These are phyloP conservation scores for Leucocoprinus leucothites DNA, from an alignment of 768 basidiomycete genomes.

Conservation along the genomic window DNA sequence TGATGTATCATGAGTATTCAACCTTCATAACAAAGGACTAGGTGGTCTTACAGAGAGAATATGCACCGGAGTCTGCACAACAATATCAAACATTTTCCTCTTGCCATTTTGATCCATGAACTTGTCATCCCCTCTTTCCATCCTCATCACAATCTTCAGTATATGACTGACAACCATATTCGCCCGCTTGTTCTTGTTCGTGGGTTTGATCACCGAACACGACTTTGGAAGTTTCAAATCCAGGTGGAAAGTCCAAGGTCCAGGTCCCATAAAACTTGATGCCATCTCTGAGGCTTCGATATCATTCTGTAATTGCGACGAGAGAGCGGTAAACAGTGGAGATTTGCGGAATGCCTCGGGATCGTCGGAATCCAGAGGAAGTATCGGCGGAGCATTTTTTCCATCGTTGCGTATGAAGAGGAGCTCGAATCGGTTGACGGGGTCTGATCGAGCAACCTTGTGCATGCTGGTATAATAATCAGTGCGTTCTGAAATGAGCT, in stretches of 20 bases:
- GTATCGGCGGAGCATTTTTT: conserved; percentile 55
- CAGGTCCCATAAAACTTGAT: conserved; percentile 67
- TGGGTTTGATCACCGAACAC: conserved; percentile 63
- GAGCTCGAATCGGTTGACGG: conserved; percentile 55
- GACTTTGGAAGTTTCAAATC: conserved; percentile 66
- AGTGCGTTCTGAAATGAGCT: conserved; percentile 55
- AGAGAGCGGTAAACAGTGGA: conserved; percentile 50
- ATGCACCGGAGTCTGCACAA: conserved; percentile 81
- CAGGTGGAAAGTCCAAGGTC: conserved; percentile 83
- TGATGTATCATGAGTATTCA: not conserved
- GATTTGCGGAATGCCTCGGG: conserved; percentile 60
- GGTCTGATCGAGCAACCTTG: conserved; percentile 68
- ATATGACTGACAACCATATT: conserved; percentile 74
- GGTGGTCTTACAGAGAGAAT: conserved; percentile 72
- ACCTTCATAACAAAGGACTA: not conserved
- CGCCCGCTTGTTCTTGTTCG: conserved; percentile 74
- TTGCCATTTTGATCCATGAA: conserved; percentile 66
- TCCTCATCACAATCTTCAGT: conserved; percentile 79
- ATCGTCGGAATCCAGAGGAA: conserved; percentile 77
- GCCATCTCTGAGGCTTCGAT: conserved; percentile 55
- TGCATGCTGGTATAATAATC: conserved; percentile 75
- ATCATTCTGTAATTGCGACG: conserved; percentile 32
- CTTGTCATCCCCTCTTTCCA: conserved; percentile 75
- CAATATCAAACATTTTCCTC: conserved; percentile 83
- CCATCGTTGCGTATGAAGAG: conserved; percentile 58